These are phyloP conservation scores for Coprinellus aureogranulatus DNA, from an alignment of 768 basidiomycete species.

Conservation along the genomic window DNA sequence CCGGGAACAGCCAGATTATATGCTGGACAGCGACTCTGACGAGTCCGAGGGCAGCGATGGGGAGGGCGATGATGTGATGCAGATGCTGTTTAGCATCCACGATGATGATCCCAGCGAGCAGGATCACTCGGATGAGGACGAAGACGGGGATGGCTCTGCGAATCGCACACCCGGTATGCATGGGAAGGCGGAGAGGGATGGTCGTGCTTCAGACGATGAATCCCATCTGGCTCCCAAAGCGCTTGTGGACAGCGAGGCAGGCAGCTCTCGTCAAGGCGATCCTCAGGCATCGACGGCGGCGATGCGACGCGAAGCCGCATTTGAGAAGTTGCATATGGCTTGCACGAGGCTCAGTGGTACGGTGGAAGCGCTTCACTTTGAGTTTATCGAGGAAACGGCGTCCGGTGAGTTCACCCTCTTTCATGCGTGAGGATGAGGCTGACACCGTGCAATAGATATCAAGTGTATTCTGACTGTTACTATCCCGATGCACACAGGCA, in stretches of 20 bases:
- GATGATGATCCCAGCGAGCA: too few relatives aligned
- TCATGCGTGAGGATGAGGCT: neutral
- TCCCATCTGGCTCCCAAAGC: neutral
- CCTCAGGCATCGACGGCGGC: conserved; percentile 6
- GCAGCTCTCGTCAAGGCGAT: neutral
- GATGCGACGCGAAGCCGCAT: conserved; percentile 1
- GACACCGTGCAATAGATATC: conserved; percentile 40
- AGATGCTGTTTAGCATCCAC: too few relatives aligned
- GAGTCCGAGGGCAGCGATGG: neutral
- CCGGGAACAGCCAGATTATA: too few relatives aligned
- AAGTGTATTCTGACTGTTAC: conserved; percentile 63
- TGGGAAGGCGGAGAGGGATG: neutral
- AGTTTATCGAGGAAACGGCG: conserved; percentile 43
- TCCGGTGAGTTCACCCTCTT: conserved; percentile 18
- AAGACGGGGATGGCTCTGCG: too few relatives aligned
- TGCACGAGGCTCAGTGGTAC: conserved; percentile 43
- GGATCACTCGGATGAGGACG: too few relatives aligned
- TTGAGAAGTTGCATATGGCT: conserved; percentile 34
- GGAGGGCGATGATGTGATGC: too few relatives aligned
- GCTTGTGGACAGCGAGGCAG: neutral
- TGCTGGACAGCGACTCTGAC: neutral
- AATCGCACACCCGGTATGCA: too few relatives aligned
- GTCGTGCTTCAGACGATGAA: neutral
- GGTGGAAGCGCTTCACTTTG: conserved; percentile 42
- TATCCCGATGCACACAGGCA: conserved; percentile 43